Percentiles rank a stretch among this genome's conserved stretches.
These are phyloP conservation scores for Cucurbita ficifolia DNA, from an alignment of 306 rosid species.

Conservation along the genomic window DNA sequence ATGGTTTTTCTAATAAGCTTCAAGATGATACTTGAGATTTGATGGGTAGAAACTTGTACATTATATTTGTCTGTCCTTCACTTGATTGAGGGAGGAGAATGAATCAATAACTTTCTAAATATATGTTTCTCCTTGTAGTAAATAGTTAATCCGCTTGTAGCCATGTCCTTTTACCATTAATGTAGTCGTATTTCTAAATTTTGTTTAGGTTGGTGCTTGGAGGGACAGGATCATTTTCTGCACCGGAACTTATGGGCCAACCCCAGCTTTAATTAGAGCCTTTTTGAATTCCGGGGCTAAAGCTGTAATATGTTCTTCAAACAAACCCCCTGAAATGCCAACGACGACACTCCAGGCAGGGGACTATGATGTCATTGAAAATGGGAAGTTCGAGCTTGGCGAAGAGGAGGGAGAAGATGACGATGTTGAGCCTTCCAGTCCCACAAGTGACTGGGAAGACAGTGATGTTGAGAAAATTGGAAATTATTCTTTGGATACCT, in stretches of 20 bases:
- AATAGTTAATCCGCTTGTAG: not conserved
- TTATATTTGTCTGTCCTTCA: not conserved
- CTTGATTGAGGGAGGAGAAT: not conserved
- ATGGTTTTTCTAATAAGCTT: not conserved
- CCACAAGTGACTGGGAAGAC: conserved; percentile 94
- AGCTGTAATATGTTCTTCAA: conserved; percentile 75
- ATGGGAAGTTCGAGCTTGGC: conserved; percentile 80
- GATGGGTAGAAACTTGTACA: not conserved
- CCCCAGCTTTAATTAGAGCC: conserved; percentile 59
- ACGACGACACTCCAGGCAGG: conserved; percentile 23
- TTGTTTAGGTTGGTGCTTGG: conserved; percentile 90
- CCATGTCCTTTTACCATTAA: conserved; percentile 5
- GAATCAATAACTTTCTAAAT: not conserved
- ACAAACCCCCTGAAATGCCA: conserved; percentile 62
- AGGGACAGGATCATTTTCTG: conserved; percentile 86
- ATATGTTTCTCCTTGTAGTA: not conserved
- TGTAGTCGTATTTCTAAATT: conserved; percentile 11
- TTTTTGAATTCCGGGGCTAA: conserved; percentile 76
- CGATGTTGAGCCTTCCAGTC: conserved; percentile 46
- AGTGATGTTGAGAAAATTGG: conserved; percentile 55
- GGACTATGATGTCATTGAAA: conserved; percentile 48
- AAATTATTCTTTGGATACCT: conserved; percentile 19
- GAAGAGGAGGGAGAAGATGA: conserved; percentile 84
- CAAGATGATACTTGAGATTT: not conserved
- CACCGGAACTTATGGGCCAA: conserved; percentile 76